Evolutionary conservation across 352 stramenopile genomes (phyloP).

Genomic region (Globisporangium polare): DNA sequence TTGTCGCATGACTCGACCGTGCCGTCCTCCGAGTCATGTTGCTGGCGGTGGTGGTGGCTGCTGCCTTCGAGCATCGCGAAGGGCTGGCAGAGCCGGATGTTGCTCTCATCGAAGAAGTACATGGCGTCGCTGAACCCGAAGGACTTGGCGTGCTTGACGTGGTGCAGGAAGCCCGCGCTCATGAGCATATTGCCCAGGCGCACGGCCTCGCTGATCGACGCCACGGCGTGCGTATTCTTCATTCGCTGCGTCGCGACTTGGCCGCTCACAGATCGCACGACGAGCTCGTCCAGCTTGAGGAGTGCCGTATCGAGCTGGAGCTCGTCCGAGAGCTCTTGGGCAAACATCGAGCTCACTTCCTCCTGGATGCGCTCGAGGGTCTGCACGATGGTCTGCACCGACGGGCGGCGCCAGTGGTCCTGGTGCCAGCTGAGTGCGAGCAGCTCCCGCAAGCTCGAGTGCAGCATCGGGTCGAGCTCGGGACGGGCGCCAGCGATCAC

Average conservation of each 20-base stretch:
- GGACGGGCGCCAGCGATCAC: slow-evolving; percentile 41
- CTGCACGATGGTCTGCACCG: slow-evolving; percentile 38
- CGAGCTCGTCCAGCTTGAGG: slow-evolving; percentile 15
- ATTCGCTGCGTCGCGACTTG: slow-evolving; percentile 25
- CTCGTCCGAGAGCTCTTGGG: slow-evolving; percentile 28
- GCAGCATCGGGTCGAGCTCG: slow-evolving; percentile 26
- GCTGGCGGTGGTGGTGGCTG: not conserved
- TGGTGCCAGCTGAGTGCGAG: slow-evolving; percentile 38
- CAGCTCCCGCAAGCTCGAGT: slow-evolving; percentile 29
- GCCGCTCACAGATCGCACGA: slow-evolving; percentile 27
- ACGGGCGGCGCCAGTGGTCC: slow-evolving; percentile 32
- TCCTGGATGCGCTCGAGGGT: slow-evolving; percentile 44
- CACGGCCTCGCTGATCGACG: slow-evolving; percentile 28
- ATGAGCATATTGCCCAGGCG: slow-evolving; percentile 56
- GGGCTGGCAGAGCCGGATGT: slow-evolving; percentile 29
- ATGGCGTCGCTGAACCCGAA: slow-evolving; percentile 34
- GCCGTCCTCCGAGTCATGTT: not conserved
- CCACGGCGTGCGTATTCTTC: slow-evolving; percentile 32
- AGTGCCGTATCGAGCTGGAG: slow-evolving; percentile 24
- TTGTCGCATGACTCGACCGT: not conserved
- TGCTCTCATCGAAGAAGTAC: slow-evolving; percentile 51
- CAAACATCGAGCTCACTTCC: slow-evolving; percentile 35
- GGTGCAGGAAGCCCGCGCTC: slow-evolving; percentile 47
- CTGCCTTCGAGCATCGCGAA: slow-evolving; percentile 29
- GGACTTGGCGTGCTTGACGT: slow-evolving; percentile 39